A percentile compares a stretch with the other conserved stretches of the same genome.
phyloP scores from a whole-genome alignment of 208 protist species.

The Kentomonas sorsogonicus region DNA sequence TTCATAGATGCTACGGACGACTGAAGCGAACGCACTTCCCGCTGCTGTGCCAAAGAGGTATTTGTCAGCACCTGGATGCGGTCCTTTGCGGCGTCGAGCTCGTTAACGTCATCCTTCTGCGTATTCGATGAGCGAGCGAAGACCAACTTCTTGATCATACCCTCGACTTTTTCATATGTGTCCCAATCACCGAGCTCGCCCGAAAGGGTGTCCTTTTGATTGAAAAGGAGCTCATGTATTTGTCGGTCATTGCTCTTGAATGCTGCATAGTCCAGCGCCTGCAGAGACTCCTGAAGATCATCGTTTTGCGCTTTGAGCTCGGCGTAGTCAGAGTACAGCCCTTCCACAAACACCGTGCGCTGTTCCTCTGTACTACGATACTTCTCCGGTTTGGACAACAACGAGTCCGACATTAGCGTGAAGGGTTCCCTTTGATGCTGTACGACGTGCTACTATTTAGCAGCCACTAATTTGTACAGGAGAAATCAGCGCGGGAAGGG shows the following conservation, averaged over 20 bases:
- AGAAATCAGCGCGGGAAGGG: not conserved
- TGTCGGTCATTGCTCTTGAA: conserved; percentile 60
- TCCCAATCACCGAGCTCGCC: conserved; percentile 64
- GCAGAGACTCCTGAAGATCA: conserved; percentile 51
- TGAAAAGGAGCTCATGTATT: conserved; percentile 58
- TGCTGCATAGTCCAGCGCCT: conserved; percentile 39
- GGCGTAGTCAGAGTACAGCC: conserved; percentile 64
- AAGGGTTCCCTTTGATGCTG: too few species aligned
- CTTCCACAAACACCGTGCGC: conserved; percentile 53
- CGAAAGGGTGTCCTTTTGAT: conserved; percentile 17
- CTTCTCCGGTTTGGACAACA: too few species aligned
- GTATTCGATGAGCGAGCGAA: conserved; percentile 36
- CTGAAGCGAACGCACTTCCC: conserved; percentile 15
- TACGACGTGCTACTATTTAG: too few species aligned
- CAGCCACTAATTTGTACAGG: too few species aligned
- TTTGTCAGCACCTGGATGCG: conserved; percentile 22
- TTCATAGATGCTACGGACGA: too few species aligned
- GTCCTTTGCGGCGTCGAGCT: conserved; percentile 22
- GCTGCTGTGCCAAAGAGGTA: conserved; percentile 15
- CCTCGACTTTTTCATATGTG: conserved; percentile 69
- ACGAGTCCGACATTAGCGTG: too few species aligned
- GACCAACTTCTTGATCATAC: conserved; percentile 60
- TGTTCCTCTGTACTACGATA: conserved; percentile 46
- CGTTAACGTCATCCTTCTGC: conserved; percentile 13
- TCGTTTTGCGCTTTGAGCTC: conserved; percentile 57